These are phyloP conservation scores for Ambrosiella beaveri DNA, from an alignment of 2,329 filamentous ascomycete species.

Conservation along the genomic window DNA sequence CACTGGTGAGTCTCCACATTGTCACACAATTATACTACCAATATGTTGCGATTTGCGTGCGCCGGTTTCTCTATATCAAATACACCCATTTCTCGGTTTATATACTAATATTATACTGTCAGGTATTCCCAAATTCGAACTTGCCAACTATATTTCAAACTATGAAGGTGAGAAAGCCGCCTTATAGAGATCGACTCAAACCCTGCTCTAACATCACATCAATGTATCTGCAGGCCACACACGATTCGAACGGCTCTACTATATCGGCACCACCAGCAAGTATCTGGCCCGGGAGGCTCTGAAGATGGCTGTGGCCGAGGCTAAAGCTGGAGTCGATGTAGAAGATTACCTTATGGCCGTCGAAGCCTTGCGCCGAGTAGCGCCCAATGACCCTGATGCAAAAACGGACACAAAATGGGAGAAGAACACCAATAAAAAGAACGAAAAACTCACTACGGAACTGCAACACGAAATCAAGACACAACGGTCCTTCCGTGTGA, in stretches of 20 bases:
- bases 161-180: constrained; percentile 48
- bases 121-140: constrained; percentile 76
- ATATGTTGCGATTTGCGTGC: not conserved
- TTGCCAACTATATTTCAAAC: constrained; percentile 79
- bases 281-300: constrained; percentile 65
- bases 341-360: constrained; percentile 52
- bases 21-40: not conserved
- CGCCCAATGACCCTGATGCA: constrained; percentile 52
- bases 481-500: constrained; percentile 94
- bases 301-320: constrained; percentile 56
- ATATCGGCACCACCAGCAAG: constrained; percentile 65
- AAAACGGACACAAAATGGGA: constrained; percentile 57
- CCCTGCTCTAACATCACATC: not conserved
- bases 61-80: not conserved
- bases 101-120: not conserved
- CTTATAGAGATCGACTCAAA: not conserved
- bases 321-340: constrained; percentile 60
- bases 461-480: constrained; percentile 73
- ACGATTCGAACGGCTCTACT: constrained; percentile 59
- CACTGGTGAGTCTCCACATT: no score
- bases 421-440: constrained; percentile 45
- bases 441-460: constrained; percentile 53
- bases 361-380: constrained; percentile 43
- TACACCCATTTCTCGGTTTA: not conserved
- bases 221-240: constrained; percentile 45